Evolutionary conservation across 1,139 yeast genomes (phyloP), one percentile per base, ranked within the genome.

Genomic region (Diutina pseudorugosa): DNA sequence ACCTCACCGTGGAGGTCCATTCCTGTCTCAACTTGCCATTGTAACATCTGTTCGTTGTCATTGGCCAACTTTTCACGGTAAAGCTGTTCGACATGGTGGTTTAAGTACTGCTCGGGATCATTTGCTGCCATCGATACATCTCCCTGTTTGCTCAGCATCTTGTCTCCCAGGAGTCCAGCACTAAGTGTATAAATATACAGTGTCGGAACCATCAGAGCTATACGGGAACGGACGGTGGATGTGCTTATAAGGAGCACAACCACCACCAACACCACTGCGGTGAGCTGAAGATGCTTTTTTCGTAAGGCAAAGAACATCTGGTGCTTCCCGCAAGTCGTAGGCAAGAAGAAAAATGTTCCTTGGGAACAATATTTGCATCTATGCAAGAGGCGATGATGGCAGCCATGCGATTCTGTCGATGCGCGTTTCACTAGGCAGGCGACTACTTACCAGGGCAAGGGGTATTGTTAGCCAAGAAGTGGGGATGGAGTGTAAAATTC

Each of bases 251-350:
- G 23, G n/a, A 41, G 25, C 49, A 45, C 27, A 11, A 45, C 16
- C 33, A 43, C 47, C 40, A 45, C 23, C 40, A 45, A 16, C 23
- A 27, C 40, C 19, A 27, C 40, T 27, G 40, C 49, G 21, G 40
- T 27, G 40, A 45, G 40, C 49, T 45, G 49, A 41, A 45, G 36
- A 18, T 45, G 30, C 40, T 45, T 45, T 16, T 45, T 45, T n/a
- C 49, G 36, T 8, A 45, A 21, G 8, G 49, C 49, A 27, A 45
- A 25, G 27, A 45, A 45, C 49, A 45, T 45, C 25, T 19, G 16
- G 42, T 9, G 36, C 36, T 30, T 30, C 36, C 36, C 36, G 36
- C 36, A 30, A 30, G 36, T 30, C 11, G 36, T 30, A 11, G 36
- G n/a, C 36, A 30, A 30, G 36, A 30, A 14, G 36, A 30, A 30